Evolutionary conservation across 2,329 filamentous ascomycete genomes (phyloP), one percentile per base, ranked within the genome.

Genomic region (Rasamsonia emersonii): DNA sequence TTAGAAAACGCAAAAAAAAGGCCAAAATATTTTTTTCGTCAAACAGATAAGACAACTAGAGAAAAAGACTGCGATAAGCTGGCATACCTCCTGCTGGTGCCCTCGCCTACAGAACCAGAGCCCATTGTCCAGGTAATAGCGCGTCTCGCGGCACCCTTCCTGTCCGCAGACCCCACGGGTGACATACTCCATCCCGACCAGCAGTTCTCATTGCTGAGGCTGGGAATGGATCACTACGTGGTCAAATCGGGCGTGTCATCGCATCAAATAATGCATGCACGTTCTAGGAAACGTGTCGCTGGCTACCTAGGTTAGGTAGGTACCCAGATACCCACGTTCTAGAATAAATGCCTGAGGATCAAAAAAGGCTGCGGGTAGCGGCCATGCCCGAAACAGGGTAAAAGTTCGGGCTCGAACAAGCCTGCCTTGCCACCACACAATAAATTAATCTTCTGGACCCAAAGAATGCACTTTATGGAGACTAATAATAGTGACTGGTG

Each of bases 71-170:
- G n/a, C n/a, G 32, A 26, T 18, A 18, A 26, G 29, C 20, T 28
- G 25, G 29, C 57, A 39, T 61, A 84, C 82, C 61, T 85, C 77
- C 45, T 88, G 78, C 44, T 79, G 75, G 63, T 93, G 86, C 18
- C 85, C 85, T 44, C 83, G 79, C 41, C 79, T 70, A 58, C 86
- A 93, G 55, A 84, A 93, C 40, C 79, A 75, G 36, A 79, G 72
- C 3, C 85, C 84, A 57, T 82, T 82, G 43, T 86, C 77, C 18
- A 79, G 65, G 50, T 84, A 82, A 62, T 81, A 86, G 40, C 73
- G 72, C 24, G 70, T 71, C 31, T 82, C 80, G 38, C 81, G 79
- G 53, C 86, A 93, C 47, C 73, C 71, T 40, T 74, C 70, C 40
- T 73, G 62, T 29, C 68, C 70, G 46, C 73, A 77, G 30, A 51